These are phyloP conservation scores for Amanita pallidorosea DNA, from an alignment of 768 basidiomycete genomes.

Conservation along the genomic window DNA sequence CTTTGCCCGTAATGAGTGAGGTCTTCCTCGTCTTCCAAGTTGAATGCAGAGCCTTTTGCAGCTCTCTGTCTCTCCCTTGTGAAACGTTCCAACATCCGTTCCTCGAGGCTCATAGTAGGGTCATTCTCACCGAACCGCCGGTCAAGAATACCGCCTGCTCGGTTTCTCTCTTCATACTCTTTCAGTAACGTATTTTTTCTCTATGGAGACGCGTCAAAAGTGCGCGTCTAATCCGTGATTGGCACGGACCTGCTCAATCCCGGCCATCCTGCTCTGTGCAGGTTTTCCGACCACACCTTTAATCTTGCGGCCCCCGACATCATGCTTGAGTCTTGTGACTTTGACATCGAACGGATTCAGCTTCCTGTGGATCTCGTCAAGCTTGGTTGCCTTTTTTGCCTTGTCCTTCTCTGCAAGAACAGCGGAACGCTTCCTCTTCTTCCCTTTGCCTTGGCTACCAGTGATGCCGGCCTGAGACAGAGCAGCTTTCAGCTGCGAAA, in stretches of 20 bases:
- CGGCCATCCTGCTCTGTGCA: slow-evolving; percentile 81
- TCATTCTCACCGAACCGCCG: slow-evolving; percentile 95
- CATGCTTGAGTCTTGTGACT: slow-evolving; percentile 86
- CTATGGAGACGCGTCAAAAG: slow-evolving; percentile 26
- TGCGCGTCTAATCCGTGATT: not conserved
- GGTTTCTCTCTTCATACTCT: slow-evolving; percentile 73
- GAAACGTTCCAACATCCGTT: slow-evolving; percentile 94
- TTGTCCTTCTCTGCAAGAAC: slow-evolving; percentile 57
- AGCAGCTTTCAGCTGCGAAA: slow-evolving; percentile 83
- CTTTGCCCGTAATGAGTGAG: slow-evolving; percentile 89
- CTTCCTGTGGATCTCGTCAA: slow-evolving; percentile 74
- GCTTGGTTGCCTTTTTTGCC: slow-evolving; percentile 68
- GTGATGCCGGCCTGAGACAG: slow-evolving; percentile 73
- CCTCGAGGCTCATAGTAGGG: slow-evolving; percentile 85
- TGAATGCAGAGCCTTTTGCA: slow-evolving; percentile 72
- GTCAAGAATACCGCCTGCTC: slow-evolving; percentile 84
- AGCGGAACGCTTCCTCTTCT: slow-evolving; percentile 60
- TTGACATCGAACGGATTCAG: slow-evolving; percentile 94
- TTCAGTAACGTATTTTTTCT: slow-evolving; percentile 82
- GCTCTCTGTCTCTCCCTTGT: slow-evolving; percentile 79
- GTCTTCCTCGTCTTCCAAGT: slow-evolving; percentile 86
- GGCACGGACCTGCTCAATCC: slow-evolving; percentile 69
- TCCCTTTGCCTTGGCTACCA: slow-evolving; percentile 40
- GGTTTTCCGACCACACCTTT: slow-evolving; percentile 80
- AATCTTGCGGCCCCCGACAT: slow-evolving; percentile 81